Base-by-base conservation (phyloP, 495 filamentous ascomycete species). In the Penicillium macrosclerotiorum region DNA sequence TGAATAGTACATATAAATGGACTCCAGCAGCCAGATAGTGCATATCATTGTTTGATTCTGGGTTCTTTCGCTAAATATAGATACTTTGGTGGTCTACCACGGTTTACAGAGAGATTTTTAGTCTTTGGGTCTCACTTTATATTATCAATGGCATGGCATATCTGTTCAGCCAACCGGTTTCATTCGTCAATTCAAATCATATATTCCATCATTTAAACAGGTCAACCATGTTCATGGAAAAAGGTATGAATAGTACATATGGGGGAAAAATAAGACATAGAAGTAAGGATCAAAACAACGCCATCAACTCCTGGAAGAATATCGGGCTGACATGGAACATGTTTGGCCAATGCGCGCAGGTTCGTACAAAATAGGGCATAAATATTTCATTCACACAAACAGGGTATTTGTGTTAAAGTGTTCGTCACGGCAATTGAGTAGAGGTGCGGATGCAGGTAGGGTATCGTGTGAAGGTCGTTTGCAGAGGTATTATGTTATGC, bases 371-470 rank as follows among this genome's bases (percentile, higher is more conserved):
- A n/a, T 30, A 32, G 34, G 33, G 34, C 16, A 35, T 20, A 42
- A 38, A 36, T 23, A n/a, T 17, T 13, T 33, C 47, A 32, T 3
- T 1, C 17, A n/a, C 14, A 20, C 34, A 37, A 37, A 16, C n/a
- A n/a, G n/a, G n/a, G 34, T 11, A 35, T 16, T 44, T 24, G 31
- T 26, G 14, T 44, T 23, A 11, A 17, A 32, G 20, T 54, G 35
- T 35, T 50, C 25, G 26, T 36, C 9, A 20, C 36, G 18, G 46
- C 34, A 44, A 22, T 25, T 14, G 13, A 17, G n/a, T n/a, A n/a
- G n/a, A n/a, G n/a, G 16, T 22, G 19, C 12, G 26, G 24, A 16
- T 36, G 20, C 25, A 40, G 47, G 52, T 54, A 51, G 51, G 41
- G 47, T 42, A 22, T 52, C 42, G 39, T 26, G 7, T 44, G 26